Percentiles rank a stretch among this genome's conserved stretches.
phyloP scores from a whole-genome alignment of 805 yeast species.

The Lachancea sp. region DNA sequence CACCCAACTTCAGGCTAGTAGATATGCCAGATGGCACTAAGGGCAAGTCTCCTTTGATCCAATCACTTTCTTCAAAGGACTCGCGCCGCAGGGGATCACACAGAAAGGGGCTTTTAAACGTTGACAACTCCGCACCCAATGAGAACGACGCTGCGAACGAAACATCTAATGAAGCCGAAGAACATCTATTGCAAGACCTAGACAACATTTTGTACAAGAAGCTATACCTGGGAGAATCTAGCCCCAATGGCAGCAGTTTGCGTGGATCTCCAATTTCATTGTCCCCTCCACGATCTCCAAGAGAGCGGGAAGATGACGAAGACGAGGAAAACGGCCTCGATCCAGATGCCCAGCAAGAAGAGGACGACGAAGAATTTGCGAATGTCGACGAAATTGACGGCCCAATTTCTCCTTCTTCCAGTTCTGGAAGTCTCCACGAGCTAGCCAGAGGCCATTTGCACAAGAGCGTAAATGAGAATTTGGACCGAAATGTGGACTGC shows the following conservation, averaged over 20 bases:
- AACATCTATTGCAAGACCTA: conserved; percentile 21
- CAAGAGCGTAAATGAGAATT: conserved; percentile 6
- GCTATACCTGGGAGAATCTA: conserved; percentile 17
- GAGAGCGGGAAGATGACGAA: conserved; percentile 34
- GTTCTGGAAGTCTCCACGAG: conserved; percentile 10
- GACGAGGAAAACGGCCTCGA: conserved; percentile 7
- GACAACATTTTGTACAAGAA: conserved; percentile 23
- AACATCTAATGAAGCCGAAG: conserved; percentile 8
- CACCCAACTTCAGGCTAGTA: background rate
- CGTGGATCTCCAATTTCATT: conserved; percentile 5
- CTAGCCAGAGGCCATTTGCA: conserved; percentile 5
- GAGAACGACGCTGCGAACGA: conserved; percentile 3
- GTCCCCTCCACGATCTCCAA: conserved; percentile 6
- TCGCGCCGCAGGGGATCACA: conserved; percentile 6
- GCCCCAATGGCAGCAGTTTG: conserved; percentile 3
- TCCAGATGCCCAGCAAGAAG: conserved; percentile 22
- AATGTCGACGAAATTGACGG: conserved; percentile 36
- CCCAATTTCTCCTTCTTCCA: conserved; percentile 22
- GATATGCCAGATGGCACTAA: conserved; percentile 11
- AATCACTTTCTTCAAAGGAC: conserved; percentile 13
- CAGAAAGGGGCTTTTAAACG: background rate
- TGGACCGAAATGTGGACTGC: conserved; percentile 20
- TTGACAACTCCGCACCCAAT: background rate
- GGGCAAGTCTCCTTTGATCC: conserved; percentile 9
- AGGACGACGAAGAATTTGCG: conserved; percentile 28